These are phyloP conservation scores for Cladosporium sp. DNA, from an alignment of 2,329 filamentous ascomycete genomes.

Conservation along the genomic window DNA sequence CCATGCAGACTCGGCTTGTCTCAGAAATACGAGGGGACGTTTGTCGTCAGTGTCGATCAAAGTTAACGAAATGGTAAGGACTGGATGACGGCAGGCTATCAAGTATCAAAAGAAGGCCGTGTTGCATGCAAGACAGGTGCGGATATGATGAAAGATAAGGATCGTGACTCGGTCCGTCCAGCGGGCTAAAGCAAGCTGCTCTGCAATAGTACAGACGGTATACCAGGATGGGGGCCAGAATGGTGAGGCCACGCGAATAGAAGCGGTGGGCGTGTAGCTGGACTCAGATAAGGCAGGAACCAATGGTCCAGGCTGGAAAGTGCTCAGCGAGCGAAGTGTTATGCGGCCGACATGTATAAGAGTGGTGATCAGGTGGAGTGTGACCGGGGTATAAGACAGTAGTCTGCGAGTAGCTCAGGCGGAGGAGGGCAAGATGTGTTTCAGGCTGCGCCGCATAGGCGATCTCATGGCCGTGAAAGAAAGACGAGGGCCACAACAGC, in stretches of 20 bases:
- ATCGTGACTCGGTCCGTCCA: constrained; percentile 9
- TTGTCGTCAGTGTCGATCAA: constrained; percentile 1
- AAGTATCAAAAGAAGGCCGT: constrained; percentile 9
- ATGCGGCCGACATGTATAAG: constrained; percentile 18
- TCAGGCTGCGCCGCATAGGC: constrained; percentile 13
- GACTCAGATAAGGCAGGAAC: constrained; percentile 6
- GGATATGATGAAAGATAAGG: constrained; percentile 10
- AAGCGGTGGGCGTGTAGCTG: background rate
- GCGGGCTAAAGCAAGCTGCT: constrained; percentile 12
- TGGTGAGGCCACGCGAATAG: constrained; percentile 8
- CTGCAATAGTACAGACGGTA: constrained; percentile 18
- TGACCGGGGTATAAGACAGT: constrained; percentile 5
- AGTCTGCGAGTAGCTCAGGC: constrained; percentile 6
- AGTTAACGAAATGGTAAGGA: constrained; percentile 11
- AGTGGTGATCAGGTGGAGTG: constrained; percentile 11
- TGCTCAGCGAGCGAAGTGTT: constrained; percentile 15
- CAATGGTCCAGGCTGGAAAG: constrained; percentile 9
- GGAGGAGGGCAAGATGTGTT: constrained; percentile 14
- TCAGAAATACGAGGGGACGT: background rate
- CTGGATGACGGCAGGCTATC: background rate
- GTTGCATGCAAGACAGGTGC: background rate
- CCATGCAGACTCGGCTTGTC: constrained; percentile 29
- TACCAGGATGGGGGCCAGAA: background rate
- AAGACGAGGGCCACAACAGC: constrained; percentile 1
- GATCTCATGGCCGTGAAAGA: constrained; percentile 13